phyloP scores from a whole-genome alignment of 495 filamentous ascomycete species.

The Penicillium daleae region DNA sequence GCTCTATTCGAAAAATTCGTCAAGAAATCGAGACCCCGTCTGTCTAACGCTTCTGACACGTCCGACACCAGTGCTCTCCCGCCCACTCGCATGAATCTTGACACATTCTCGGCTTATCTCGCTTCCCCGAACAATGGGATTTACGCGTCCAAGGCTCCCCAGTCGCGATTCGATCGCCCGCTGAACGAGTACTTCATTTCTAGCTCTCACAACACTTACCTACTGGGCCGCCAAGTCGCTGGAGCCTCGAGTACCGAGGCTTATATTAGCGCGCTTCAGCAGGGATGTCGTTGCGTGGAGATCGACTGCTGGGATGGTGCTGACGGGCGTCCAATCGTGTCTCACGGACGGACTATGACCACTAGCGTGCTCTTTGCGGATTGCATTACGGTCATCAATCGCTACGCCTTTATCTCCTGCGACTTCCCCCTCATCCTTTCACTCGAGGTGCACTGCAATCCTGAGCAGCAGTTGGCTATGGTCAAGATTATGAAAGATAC shows the following conservation, averaged over 20 bases:
- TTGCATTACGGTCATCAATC: constrained; percentile 88
- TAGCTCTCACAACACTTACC: constrained; percentile 97
- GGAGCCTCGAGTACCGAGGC: constrained; percentile 90
- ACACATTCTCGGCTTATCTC: constrained; percentile 75
- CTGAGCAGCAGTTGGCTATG: constrained; percentile 84
- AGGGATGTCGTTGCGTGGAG: constrained; percentile 92
- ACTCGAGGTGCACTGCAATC: constrained; percentile 90
- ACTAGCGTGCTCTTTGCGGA: constrained; percentile 84
- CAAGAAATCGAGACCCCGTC: constrained; percentile 62
- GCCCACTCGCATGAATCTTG: constrained; percentile 65
- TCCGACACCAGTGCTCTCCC: constrained; percentile 40
- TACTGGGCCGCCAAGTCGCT: constrained; percentile 85
- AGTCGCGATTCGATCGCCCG: constrained; percentile 72
- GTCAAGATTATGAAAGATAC: constrained; percentile 84
- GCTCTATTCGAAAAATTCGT: constrained; percentile 74
- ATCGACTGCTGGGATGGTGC: constrained; percentile 97
- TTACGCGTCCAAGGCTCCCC: constrained; percentile 57
- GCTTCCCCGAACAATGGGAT: constrained; percentile 70
- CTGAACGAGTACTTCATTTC: constrained; percentile 98
- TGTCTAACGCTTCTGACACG: constrained; percentile 40
- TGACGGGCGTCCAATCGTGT: constrained; percentile 83
- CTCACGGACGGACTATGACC: constrained; percentile 88
- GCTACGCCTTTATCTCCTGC: constrained; percentile 84
- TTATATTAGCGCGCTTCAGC: constrained; percentile 86
- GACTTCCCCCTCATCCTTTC: constrained; percentile 89